Conservation (phyloP, 148 eudicot species). For the Nepenthes mirabilis region DNA sequence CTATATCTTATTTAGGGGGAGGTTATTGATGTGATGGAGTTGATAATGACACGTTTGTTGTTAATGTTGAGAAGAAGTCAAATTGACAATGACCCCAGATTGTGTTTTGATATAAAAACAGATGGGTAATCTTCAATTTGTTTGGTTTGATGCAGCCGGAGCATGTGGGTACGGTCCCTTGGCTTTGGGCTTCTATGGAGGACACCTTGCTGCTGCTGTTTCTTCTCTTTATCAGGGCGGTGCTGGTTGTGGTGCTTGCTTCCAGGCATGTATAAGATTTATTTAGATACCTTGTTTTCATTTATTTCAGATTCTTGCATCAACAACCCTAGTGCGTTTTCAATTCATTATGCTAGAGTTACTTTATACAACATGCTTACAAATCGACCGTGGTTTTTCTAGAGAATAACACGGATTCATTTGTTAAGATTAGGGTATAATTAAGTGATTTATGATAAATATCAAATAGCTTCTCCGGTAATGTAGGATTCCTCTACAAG, state of each 20-base stretch:
- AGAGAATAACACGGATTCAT: no score
- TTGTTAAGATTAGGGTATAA: not conserved
- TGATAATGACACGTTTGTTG: not conserved
- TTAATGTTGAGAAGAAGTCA: slow-evolving; percentile 5
- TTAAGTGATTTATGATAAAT: not conserved
- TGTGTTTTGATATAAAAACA: slow-evolving; percentile 1
- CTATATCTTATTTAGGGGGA: not conserved
- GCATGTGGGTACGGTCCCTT: slow-evolving; percentile 80
- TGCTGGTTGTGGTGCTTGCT: slow-evolving; percentile 86
- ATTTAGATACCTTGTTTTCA: not conserved
- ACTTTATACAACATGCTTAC: no score
- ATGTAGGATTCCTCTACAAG: no score
- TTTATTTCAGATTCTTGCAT: no score
- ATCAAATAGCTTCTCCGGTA: no score
- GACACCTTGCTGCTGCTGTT: slow-evolving; percentile 58
- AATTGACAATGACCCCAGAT: slow-evolving; percentile 12
- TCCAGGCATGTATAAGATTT: slow-evolving; percentile 33
- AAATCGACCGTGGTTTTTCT: no score
- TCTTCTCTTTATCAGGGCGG: slow-evolving; percentile 53
- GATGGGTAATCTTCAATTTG: slow-evolving; percentile 13
- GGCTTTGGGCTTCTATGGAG: slow-evolving; percentile 43
- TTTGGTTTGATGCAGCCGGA: slow-evolving; percentile 34
- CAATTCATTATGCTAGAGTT: not conserved
- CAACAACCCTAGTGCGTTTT: no score
- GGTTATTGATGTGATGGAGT: not conserved